Evolutionary conservation across 768 basidiomycete genomes (phyloP), one percentile per base, ranked within the genome.

Genomic region (Termitomyces sp.): DNA sequence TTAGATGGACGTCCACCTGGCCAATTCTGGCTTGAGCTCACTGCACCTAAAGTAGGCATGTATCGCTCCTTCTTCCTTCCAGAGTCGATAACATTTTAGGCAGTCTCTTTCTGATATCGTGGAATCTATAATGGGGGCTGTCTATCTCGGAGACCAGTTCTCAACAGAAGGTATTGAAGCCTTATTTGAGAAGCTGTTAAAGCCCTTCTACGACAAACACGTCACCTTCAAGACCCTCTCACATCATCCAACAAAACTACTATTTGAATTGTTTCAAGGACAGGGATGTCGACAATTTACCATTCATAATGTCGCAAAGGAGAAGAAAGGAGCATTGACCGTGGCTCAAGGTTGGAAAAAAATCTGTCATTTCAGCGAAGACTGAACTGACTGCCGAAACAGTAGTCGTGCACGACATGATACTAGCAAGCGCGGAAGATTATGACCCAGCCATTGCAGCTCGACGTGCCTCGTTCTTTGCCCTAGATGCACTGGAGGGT

Each of bases 71-170:
- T 46, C 30, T 38, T 26, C 35, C 28, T 3, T 40, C 32, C 13
- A 12, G 36, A 48, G 40, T 64, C n/a, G 62, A 20, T 40, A 30
- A 59, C n/a, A 23, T 33, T 18, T 3, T 32, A 4, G 59, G 20
- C 67, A 93, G 92, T 81, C 79, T 9, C 77, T 94, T 20, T 89
- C 89, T 8, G 91, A 93, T 69, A 78, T 93, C 30, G 79, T 94
- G 23, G 92, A 95, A 71, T 86, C 91, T 2, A 77, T 90, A 43
- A 75, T 91, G 38, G 93, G 91, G 9, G 92, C 90, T 10, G 73
- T 92, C 52, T 91, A 87, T 71, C 81, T 94, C 62, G 89, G 86
- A 23, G 91, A 93, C 68, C 77, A 81, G 56, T 90, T 86, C 71
- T 80, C 82, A 18, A 79, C 80, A 28, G 72, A 74, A 54, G 88